Percentiles rank a stretch among this genome's conserved stretches.
Conservation (phyloP, 2,329 filamentous ascomycete genomes). For the Aspergillus brasiliensis region DNA sequence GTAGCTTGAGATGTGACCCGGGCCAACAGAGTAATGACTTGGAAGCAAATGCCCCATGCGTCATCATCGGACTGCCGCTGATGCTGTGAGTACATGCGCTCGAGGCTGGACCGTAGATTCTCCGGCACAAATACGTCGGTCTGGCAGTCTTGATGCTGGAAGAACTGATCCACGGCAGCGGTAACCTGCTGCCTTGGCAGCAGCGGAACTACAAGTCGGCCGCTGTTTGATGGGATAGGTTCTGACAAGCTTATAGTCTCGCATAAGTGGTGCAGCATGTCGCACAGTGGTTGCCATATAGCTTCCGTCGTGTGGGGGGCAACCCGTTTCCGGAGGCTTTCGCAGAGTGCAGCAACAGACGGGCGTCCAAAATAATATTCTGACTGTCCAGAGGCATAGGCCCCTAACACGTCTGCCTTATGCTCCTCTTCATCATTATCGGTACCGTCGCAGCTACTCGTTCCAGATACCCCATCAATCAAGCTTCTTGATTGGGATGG, state of each 20-base stretch:
- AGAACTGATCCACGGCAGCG: constrained; percentile 2
- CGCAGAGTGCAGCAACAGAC: neutral
- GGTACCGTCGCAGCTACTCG: neutral
- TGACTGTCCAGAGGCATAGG: neutral
- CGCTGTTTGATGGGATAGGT: constrained; percentile 6
- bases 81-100: constrained; percentile 2
- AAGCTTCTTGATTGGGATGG: neutral
- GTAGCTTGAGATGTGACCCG: neutral
- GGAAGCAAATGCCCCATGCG: constrained; percentile 10
- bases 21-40: constrained; percentile 2
- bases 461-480: neutral
- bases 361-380: neutral
- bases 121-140: constrained; percentile 2
- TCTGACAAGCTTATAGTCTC: neutral
- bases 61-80: constrained; percentile 1
- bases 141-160: constrained; percentile 5
- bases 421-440: neutral
- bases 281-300: neutral
- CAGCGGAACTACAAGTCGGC: neutral
- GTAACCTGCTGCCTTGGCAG: constrained; percentile 3
- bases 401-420: neutral
- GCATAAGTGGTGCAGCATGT: constrained; percentile 3
- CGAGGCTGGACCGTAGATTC: neutral
- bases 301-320: neutral
- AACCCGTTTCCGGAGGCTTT: neutral